Evolutionary conservation across 2,329 filamentous ascomycete species (phyloP), one percentile per base, ranked within the genome.

Genomic region (Piedraia hortae): DNA sequence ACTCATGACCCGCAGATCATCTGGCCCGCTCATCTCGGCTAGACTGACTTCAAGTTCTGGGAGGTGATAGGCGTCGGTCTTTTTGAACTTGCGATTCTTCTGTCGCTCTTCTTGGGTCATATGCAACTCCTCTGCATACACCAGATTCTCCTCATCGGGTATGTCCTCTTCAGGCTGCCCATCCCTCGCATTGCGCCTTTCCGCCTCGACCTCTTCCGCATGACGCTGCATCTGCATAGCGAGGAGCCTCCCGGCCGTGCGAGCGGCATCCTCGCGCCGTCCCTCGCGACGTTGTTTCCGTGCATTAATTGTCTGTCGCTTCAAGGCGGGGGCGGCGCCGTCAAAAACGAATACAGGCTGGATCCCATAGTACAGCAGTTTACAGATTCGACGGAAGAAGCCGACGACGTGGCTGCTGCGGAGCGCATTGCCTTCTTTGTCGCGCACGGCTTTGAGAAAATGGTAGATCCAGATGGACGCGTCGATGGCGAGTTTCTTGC

Each of bases 381-480:
- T 97, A 59, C 85, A 97, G 43, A 97, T 90, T 28, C 85, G 68
- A 22, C 85, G 74, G 49, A 97, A 97, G 61, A 97, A 97, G 17
- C 88, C 85, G 19, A 97, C 75, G 16, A 97, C 64, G 40, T 97
- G 85, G 14, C 75, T 82, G 50, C 91, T 97, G 31, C 80, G 75
- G 23, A 97, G 56, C 1, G 85, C 85, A 41, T 97, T 90, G 24
- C 85, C 85, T 47, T 97, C 85, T 40, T 93, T 91, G 49, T 97
- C 85, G 36, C 85, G 80, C 6, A 97, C 85, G 6, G 88, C 85
- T 51, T 97, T 97, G 36, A 97, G 64, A 40, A 97, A 97, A 42
- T 97, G 85, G 55, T 97, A 97, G 36, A 97, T 93, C 85, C 85
- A 97, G 43, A 97, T 97, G 7, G 80, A 91, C 26, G 88, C 85